These are phyloP conservation scores for Eutrema heterophyllum DNA, from an alignment of 345 rosid species.

Conservation along the genomic window DNA sequence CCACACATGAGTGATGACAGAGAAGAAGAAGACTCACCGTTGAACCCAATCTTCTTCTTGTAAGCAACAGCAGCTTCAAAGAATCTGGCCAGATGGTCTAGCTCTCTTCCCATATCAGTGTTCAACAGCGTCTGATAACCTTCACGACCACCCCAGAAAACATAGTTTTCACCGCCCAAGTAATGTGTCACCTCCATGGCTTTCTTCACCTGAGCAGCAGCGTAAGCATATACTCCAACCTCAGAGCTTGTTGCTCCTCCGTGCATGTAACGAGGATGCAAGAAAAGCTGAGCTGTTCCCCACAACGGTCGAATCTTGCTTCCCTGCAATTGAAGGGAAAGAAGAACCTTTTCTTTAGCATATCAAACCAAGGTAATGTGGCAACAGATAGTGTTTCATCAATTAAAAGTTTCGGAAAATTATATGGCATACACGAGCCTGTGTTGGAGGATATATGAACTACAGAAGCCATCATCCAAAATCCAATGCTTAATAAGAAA, in stretches of 20 bases:
- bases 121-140: constrained; percentile 93
- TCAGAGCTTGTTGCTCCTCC: constrained; percentile 98
- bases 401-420: background rate
- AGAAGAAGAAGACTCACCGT: constrained; percentile 40
- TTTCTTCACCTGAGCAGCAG: constrained; percentile 98
- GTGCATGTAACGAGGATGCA: constrained; percentile 98
- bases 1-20: background rate
- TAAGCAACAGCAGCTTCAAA: constrained; percentile 80
- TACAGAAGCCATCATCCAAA: background rate
- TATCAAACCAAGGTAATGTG: background rate
- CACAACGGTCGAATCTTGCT: constrained; percentile 68
- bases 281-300: constrained; percentile 96
- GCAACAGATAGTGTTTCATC: background rate
- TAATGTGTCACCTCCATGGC: constrained; percentile 96
- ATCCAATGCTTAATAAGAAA: background rate
- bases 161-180: constrained; percentile 96
- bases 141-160: constrained; percentile 99
- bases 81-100: constrained; percentile 82
- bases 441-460: background rate
- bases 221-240: constrained; percentile 81
- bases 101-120: constrained; percentile 96
- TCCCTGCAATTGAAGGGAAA: constrained; percentile 42
- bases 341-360: constrained; percentile 2
- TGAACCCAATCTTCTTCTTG: constrained; percentile 97
- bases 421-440: background rate